Conservation (phyloP, 2,329 filamentous ascomycete species). For the Paecilomyces niveus region DNA sequence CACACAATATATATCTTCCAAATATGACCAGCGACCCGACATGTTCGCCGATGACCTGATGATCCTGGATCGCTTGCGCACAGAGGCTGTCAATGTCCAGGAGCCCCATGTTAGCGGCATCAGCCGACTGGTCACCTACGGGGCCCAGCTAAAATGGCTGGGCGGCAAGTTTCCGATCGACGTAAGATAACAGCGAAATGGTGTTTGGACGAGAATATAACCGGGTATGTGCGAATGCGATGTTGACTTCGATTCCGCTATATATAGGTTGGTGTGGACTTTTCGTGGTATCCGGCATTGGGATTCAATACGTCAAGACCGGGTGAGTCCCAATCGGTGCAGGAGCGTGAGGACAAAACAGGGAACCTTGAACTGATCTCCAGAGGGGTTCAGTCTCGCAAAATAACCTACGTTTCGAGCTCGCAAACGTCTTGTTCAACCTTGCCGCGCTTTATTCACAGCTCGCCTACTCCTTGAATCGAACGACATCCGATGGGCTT, state of each 20-base stretch:
- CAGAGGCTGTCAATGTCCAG: conserved; percentile 78
- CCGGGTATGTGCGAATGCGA: not conserved
- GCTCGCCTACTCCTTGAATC: conserved; percentile 73
- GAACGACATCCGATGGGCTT: conserved; percentile 71
- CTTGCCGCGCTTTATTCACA: conserved; percentile 90
- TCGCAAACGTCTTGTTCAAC: conserved; percentile 89
- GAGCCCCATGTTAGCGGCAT: conserved; percentile 85
- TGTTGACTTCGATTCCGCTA: conserved; percentile 4
- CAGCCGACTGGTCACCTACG: conserved; percentile 82
- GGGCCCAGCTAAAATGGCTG: conserved; percentile 87
- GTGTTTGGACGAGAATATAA: not conserved
- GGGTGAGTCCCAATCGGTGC: conserved; percentile 23
- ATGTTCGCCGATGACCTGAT: conserved; percentile 90
- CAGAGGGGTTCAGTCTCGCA: conserved; percentile 42
- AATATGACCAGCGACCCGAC: conserved; percentile 98
- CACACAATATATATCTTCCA: conserved; percentile 90
- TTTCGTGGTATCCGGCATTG: conserved; percentile 90
- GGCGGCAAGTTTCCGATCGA: conserved; percentile 94
- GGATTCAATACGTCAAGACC: conserved; percentile 81
- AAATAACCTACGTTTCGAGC: conserved; percentile 69
- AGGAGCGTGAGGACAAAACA: not conserved
- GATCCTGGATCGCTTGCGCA: conserved; percentile 73
- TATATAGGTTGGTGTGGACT: conserved; percentile 77
- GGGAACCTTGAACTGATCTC: not conserved
- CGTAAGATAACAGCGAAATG: conserved; percentile 40